These are phyloP conservation scores for Pigoraptor vietnamica DNA, from an alignment of 78 protist genomes.

Conservation along the genomic window DNA sequence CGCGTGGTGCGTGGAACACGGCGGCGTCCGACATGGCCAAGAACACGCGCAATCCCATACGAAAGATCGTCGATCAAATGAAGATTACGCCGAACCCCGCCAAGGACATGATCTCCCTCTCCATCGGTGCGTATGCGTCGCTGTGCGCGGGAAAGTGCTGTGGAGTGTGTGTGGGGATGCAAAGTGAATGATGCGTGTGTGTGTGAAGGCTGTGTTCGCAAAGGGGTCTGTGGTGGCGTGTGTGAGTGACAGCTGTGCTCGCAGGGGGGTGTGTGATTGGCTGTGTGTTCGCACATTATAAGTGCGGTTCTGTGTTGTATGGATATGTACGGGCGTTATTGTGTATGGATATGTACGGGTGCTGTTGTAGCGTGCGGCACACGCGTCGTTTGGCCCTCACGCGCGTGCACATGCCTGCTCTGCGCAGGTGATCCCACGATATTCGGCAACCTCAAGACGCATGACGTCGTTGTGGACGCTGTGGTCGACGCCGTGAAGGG, in stretches of 20 bases:
- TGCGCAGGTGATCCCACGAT: constrained; percentile 76
- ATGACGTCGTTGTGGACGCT: constrained; percentile 12
- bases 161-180: too few relatives aligned
- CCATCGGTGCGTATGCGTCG: constrained; percentile 25
- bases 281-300: neutral
- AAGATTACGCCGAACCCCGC: constrained; percentile 62
- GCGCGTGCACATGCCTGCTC: too few relatives aligned
- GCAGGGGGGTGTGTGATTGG: neutral
- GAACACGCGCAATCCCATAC: constrained; percentile 73
- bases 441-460: constrained; percentile 66
- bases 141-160: too few relatives aligned
- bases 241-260: too few relatives aligned
- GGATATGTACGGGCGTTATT: neutral
- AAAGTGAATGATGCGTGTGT: too few relatives aligned
- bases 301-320: neutral
- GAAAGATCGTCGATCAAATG: constrained; percentile 75
- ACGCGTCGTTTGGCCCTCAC: too few relatives aligned
- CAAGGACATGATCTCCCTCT: constrained; percentile 42
- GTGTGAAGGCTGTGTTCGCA: too few relatives aligned
- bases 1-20: constrained; percentile 13
- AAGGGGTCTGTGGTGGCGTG: too few relatives aligned
- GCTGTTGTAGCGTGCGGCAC: too few relatives aligned
- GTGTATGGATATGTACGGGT: neutral
- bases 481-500: constrained; percentile 23
- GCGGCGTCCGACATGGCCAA: constrained; percentile 22